Conservation (phyloP, 2,329 filamentous ascomycete genomes). For the Ophiostoma sp. region DNA sequence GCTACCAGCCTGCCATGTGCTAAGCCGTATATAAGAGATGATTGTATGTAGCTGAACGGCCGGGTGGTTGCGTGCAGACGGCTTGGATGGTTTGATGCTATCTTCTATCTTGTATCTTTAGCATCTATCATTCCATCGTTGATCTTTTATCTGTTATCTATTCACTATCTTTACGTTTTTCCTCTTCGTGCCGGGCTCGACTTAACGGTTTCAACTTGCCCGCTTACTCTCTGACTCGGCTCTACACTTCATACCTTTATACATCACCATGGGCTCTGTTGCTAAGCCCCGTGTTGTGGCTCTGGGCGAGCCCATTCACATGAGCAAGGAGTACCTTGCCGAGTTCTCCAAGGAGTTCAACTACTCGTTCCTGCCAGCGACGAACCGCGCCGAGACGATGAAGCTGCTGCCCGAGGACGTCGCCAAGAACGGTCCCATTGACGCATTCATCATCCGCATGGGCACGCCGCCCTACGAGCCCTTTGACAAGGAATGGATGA, state of each 20-base stretch:
- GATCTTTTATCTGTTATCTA: too few relatives aligned
- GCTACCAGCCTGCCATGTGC: neutral
- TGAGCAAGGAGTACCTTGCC: conserved; percentile 38
- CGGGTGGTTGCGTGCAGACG: neutral
- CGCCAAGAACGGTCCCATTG: conserved; percentile 37
- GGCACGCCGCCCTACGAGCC: conserved; percentile 45
- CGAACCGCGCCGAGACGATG: conserved; percentile 36
- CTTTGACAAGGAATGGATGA: conserved; percentile 43
- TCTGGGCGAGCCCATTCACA: conserved; percentile 38
- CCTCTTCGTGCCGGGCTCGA: too few relatives aligned
- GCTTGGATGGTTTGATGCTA: neutral
- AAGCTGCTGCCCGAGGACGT: conserved; percentile 36
- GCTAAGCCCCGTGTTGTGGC: conserved; percentile 39
- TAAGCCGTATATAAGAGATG: neutral
- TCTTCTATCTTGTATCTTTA: neutral
- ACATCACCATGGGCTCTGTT: neutral
- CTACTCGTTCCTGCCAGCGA: conserved; percentile 37
- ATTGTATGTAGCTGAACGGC: neutral
- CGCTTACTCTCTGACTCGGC: neutral
- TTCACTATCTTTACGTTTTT: too few relatives aligned
- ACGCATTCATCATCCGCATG: conserved; percentile 47
- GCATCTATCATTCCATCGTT: neutral
- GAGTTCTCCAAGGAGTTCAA: conserved; percentile 37
- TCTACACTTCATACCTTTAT: neutral
- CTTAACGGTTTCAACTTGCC: neutral